A percentile compares a stretch with the other conserved stretches of the same genome.
These are phyloP conservation scores for Tetracladium setigerum DNA, from an alignment of 495 filamentous ascomycete genomes.

Conservation along the genomic window DNA sequence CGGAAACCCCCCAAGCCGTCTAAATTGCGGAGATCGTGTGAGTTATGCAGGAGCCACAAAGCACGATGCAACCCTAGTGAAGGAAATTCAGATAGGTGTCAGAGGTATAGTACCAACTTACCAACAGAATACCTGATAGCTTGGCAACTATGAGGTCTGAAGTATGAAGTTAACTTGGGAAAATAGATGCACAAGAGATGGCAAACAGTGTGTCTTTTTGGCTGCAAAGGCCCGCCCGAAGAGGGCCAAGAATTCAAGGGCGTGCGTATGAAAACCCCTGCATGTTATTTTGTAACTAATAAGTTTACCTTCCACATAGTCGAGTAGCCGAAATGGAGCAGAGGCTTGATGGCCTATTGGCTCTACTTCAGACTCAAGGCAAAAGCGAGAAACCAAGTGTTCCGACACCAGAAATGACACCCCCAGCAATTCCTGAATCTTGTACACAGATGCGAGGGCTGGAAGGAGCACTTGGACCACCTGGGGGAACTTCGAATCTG, in stretches of 20 bases:
- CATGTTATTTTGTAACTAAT: not conserved
- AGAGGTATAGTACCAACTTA: slow-evolving; percentile 7
- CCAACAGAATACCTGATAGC: not conserved
- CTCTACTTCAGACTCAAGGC: too few species aligned
- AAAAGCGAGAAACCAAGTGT: too few species aligned
- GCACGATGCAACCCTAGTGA: slow-evolving; percentile 7
- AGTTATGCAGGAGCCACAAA: slow-evolving; percentile 8
- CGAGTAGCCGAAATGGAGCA: slow-evolving; percentile 24
- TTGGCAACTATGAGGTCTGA: not conserved
- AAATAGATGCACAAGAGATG: slow-evolving; percentile 16
- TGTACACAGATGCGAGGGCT: too few species aligned
- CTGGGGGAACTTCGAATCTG: too few species aligned
- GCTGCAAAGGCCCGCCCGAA: slow-evolving; percentile 19
- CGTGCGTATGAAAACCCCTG: slow-evolving; percentile 1
- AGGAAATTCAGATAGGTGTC: not conserved
- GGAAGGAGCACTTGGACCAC: too few species aligned
- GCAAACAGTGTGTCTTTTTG: slow-evolving; percentile 17
- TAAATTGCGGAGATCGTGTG: slow-evolving; percentile 7
- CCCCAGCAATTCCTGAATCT: too few species aligned
- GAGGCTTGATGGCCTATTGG: slow-evolving; percentile 17
- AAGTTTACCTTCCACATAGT: not conserved
- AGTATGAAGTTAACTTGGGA: not conserved
- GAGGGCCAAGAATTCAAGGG: slow-evolving; percentile 16
- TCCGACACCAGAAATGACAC: too few species aligned
- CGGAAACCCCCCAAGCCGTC: too few species aligned